Evolutionary conservation across 768 basidiomycete species (phyloP).

Genomic region (Lactarius sp.): DNA sequence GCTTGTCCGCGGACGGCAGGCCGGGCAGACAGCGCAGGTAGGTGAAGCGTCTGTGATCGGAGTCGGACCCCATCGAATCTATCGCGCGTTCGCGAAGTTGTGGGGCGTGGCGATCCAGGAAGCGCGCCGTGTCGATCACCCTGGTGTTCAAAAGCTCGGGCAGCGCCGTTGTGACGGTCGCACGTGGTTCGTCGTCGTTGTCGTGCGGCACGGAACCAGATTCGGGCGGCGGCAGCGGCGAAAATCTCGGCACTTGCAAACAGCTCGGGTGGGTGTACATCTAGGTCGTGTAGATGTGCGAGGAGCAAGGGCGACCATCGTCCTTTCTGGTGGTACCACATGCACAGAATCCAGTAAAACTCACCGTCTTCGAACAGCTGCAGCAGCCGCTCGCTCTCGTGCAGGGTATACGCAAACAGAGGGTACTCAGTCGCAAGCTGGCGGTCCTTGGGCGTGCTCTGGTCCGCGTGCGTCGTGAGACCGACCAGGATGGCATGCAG

Average conservation of each 20-base stretch:
- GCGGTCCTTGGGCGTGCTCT: constrained; percentile 82
- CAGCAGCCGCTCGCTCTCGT: constrained; percentile 63
- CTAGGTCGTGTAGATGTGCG: constrained; percentile 72
- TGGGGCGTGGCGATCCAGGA: too few species aligned
- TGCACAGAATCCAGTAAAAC: constrained; percentile 87
- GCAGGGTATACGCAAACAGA: constrained; percentile 85
- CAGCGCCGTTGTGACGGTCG: neutral
- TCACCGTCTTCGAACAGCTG: constrained; percentile 72
- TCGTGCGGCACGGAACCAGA: constrained; percentile 44
- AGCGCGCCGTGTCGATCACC: too few species aligned
- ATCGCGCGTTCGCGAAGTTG: too few species aligned
- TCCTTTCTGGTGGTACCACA: constrained; percentile 69
- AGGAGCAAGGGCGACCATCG: constrained; percentile 71
- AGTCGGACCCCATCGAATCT: too few species aligned
- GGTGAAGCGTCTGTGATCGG: too few species aligned
- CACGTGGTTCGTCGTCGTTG: constrained; percentile 47
- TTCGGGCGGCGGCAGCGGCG: constrained; percentile 30
- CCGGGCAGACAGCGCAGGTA: constrained; percentile 36
- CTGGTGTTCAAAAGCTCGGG: too few species aligned
- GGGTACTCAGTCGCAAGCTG: constrained; percentile 94
- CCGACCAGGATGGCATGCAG: constrained; percentile 73
- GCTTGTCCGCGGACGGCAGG: constrained; percentile 35
- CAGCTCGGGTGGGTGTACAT: constrained; percentile 53
- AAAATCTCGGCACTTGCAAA: constrained; percentile 65
- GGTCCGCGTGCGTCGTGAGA: constrained; percentile 66